Evolutionary conservation across 768 basidiomycete genomes (phyloP).

Genomic region (Psilocybe cubensis): DNA sequence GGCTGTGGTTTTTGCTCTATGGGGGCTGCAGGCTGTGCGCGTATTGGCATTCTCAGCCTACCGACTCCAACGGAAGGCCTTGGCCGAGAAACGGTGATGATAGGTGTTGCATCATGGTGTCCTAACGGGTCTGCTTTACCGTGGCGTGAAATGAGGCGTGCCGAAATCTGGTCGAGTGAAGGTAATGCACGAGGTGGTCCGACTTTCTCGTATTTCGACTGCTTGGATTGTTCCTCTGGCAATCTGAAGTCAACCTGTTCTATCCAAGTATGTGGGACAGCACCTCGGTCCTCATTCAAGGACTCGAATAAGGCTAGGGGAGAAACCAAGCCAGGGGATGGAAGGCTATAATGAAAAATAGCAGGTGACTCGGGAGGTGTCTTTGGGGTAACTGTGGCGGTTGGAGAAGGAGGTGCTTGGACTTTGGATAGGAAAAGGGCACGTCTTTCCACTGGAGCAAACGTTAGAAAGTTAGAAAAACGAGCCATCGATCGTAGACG

Average conservation of each 20-base stretch:
- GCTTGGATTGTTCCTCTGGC: conserved; percentile 28
- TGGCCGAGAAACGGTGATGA: conserved; percentile 24
- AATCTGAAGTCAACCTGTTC: conserved; percentile 70
- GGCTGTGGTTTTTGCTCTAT: conserved; percentile 27
- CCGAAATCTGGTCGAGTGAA: conserved; percentile 78
- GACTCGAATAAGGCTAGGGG: conserved; percentile 64
- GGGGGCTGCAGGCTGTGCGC: conserved; percentile 20
- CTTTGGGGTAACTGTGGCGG: conserved; percentile 58
- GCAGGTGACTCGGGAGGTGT: conserved; percentile 74
- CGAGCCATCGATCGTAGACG: neutral
- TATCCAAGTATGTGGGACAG: conserved; percentile 52
- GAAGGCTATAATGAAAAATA: conserved; percentile 69
- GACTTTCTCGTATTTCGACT: conserved; percentile 16
- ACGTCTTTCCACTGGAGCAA: conserved; percentile 65
- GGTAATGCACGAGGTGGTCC: conserved; percentile 40
- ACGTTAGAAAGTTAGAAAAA: conserved; percentile 4
- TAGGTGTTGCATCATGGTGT: conserved; percentile 25
- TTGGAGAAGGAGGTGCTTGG: conserved; percentile 65
- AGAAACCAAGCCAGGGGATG: conserved; percentile 68
- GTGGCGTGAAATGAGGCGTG: conserved; percentile 52
- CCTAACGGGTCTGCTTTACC: conserved; percentile 29
- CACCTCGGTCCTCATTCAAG: conserved; percentile 36
- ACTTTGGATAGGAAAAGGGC: conserved; percentile 78
- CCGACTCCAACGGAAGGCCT: conserved; percentile 36
- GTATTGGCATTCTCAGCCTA: conserved; percentile 45